Percentiles rank a stretch among this genome's conserved stretches.
These are phyloP conservation scores for Brassica incana DNA, from an alignment of 345 rosid genomes.

Conservation along the genomic window DNA sequence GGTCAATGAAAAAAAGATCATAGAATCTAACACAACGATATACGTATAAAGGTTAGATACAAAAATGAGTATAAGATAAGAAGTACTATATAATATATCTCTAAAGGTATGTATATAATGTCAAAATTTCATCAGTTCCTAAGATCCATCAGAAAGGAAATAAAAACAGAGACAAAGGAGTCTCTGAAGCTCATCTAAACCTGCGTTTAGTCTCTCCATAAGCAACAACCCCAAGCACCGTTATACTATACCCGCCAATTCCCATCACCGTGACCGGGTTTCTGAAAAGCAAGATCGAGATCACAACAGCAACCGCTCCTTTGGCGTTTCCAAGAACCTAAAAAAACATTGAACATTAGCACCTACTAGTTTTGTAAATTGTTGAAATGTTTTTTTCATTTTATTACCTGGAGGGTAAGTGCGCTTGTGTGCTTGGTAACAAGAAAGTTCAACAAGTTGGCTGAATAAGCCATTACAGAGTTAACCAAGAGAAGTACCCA, in stretches of 20 bases:
- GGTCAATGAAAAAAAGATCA: background rate
- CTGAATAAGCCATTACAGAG: constrained; percentile 77
- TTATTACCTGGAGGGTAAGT: constrained; percentile 77
- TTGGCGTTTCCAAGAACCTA: constrained; percentile 96
- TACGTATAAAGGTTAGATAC: constrained; percentile 14
- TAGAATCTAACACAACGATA: background rate
- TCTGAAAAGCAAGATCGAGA: constrained; percentile 78
- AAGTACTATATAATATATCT: background rate
- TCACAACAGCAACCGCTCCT: constrained; percentile 94
- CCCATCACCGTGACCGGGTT: constrained; percentile 84
- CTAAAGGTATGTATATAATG: background rate
- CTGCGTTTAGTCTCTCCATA: constrained; percentile 91
- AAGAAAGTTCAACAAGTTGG: constrained; percentile 84
- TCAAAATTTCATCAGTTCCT: constrained; percentile 12
- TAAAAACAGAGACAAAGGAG: background rate
- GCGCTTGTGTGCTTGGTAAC: constrained; percentile 94
- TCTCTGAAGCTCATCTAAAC: constrained; percentile 52
- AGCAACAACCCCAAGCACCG: constrained; percentile 79
- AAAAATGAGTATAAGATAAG: constrained; percentile 23
- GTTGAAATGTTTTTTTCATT: background rate
- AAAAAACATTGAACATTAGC: constrained; percentile 7
- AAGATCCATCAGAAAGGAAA: background rate
- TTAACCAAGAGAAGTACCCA: constrained; percentile 70
- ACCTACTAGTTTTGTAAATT: background rate
- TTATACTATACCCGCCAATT: constrained; percentile 79